Percentiles rank a stretch among this genome's conserved stretches.
phyloP scores from a whole-genome alignment of 306 rosid genomes.

The Begonia masoniana region DNA sequence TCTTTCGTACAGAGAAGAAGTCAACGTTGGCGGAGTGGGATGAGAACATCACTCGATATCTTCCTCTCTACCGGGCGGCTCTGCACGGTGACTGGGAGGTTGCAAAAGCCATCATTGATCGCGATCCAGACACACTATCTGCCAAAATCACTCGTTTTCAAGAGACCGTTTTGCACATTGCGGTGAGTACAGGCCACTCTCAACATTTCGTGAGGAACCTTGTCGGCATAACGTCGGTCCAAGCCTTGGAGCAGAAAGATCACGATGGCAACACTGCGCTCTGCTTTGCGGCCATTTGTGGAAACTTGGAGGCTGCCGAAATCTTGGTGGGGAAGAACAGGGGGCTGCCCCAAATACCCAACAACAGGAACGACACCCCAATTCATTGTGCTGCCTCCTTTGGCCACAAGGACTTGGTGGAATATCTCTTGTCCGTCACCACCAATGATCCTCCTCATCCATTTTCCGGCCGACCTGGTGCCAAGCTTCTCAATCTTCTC shows the following conservation, averaged over 20 bases:
- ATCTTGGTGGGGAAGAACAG: not conserved
- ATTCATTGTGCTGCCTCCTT: constrained; percentile 4
- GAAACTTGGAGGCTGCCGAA: not conserved
- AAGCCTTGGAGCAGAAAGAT: not conserved
- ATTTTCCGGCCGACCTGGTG: not conserved
- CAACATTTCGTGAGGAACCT: not conserved
- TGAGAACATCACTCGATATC: not conserved
- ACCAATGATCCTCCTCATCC: not conserved
- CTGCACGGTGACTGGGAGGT: not conserved
- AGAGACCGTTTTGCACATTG: not conserved
- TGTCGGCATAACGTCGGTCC: not conserved
- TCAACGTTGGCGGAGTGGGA: not conserved
- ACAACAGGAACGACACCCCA: not conserved
- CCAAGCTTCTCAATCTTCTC: constrained; percentile 10
- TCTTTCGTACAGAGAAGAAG: not conserved
- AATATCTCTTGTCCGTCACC: constrained; percentile 2
- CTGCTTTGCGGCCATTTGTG: not conserved
- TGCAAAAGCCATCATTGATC: not conserved
- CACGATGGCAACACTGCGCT: not conserved
- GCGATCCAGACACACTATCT: not conserved
- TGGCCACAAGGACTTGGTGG: constrained; percentile 5
- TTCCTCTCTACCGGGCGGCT: not conserved
- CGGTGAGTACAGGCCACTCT: not conserved
- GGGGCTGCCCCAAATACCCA: not conserved
- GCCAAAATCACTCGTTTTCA: not conserved